Conservation (phyloP, 495 filamentous ascomycete species). For the Niebla homalea region DNA sequence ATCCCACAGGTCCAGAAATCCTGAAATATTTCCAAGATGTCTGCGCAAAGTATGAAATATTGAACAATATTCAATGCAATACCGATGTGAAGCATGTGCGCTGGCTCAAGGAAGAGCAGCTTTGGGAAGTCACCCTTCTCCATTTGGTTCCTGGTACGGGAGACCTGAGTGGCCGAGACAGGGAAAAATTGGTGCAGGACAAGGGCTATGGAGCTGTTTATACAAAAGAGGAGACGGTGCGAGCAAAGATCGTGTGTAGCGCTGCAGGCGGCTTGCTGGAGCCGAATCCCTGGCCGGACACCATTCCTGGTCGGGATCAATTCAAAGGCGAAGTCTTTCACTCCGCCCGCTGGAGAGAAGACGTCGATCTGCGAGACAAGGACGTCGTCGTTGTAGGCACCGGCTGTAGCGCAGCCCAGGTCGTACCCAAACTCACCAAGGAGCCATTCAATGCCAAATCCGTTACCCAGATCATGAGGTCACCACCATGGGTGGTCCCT, state of each 20-base stretch:
- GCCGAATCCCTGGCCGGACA: slow-evolving; percentile 35
- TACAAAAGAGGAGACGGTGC: slow-evolving; percentile 30
- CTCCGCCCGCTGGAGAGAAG: slow-evolving; percentile 42
- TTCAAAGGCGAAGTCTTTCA: slow-evolving; percentile 46
- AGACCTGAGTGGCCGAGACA: slow-evolving; percentile 26
- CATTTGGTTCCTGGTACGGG: slow-evolving; percentile 41
- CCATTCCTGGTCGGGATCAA: slow-evolving; percentile 38
- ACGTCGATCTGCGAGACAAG: slow-evolving; percentile 34
- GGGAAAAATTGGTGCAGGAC: slow-evolving; percentile 18
- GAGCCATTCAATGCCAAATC: slow-evolving; percentile 36
- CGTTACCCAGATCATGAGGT: slow-evolving; percentile 49
- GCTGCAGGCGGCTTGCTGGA: slow-evolving; percentile 43
- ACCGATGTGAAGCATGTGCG: slow-evolving; percentile 36
- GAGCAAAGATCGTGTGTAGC: slow-evolving; percentile 44
- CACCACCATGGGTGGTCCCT: slow-evolving; percentile 47
- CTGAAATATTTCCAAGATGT: slow-evolving; percentile 45
- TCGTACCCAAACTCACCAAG: slow-evolving; percentile 28
- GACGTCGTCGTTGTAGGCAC: slow-evolving; percentile 48
- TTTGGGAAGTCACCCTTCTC: slow-evolving; percentile 42
- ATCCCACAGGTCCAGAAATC: slow-evolving; percentile 44
- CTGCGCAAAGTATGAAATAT: slow-evolving; percentile 43
- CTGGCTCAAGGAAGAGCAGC: slow-evolving; percentile 35
- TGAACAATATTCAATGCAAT: slow-evolving; percentile 46
- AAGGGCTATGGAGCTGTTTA: slow-evolving; percentile 29
- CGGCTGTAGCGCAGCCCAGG: slow-evolving; percentile 42